Evolutionary conservation across 2,329 filamentous ascomycete genomes (phyloP), one percentile per base, ranked within the genome.

Genomic region (Sporothrix pseudoabietina): DNA sequence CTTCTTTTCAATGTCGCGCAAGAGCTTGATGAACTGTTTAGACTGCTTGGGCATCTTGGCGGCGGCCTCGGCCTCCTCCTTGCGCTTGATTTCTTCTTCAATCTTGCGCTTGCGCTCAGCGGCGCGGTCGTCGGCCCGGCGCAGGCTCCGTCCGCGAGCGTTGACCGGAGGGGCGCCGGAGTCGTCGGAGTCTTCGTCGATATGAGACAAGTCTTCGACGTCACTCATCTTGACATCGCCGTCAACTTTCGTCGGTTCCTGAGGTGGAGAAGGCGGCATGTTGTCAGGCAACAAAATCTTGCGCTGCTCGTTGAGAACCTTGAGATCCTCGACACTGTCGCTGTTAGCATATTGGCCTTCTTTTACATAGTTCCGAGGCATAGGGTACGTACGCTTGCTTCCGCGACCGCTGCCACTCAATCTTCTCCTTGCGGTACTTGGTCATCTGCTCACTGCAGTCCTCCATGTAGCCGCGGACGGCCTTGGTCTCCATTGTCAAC

Each of bases 391-490:
- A 90, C 88, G 85, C 84, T 81, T 88, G 86, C 77, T 90, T 90
- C 76, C 92, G 90, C 77, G 92, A 89, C 76, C 94, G 89, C 82
- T 98, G 95, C 82, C 90, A 92, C 76, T 97, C 93, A 75, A 98
- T 97, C 84, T 97, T 98, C 80, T 97, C 92, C 82, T 99, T 99
- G 69, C 96, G 91, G 79, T 97, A 94, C 72, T 90, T 89, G 1
- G 96, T 99, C 94, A 98, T 98, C 71, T 94, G 92, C 79, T 95
- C 93, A 76, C 92, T 94, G 82, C 94, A 97, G 75, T 95, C 91
- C 77, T 97, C 94, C 85, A 99, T 92, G 80, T 97, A 97, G 19
- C 89, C 91, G 71, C 95, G 91, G 77, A 98, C 88, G 1, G 92
- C 90, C 80, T 94, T 94, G 0, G 96, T 98, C 78, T 94, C 91